Evolutionary conservation across 202 grass and related monocot genomes (phyloP).

Genomic region (Setaria italica): DNA sequence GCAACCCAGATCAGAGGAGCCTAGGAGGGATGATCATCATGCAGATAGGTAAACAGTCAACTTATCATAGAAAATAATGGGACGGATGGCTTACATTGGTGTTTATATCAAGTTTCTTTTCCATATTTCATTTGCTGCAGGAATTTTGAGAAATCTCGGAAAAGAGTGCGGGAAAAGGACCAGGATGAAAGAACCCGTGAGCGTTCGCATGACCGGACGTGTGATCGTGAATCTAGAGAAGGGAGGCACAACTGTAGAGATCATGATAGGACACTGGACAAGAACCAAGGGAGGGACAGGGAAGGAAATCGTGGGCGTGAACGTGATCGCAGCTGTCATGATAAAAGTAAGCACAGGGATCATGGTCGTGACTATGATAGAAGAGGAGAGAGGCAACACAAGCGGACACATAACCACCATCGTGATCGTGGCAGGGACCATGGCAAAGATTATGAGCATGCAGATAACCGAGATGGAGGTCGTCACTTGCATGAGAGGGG

Average conservation of each 20-base stretch:
- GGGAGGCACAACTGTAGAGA: constrained; percentile 57
- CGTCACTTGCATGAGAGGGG: constrained; percentile 48
- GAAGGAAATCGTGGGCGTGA: constrained; percentile 67
- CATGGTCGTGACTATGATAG: constrained; percentile 63
- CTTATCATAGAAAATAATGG: background rate
- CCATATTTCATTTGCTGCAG: constrained; percentile 18
- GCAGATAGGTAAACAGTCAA: constrained; percentile 51
- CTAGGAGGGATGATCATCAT: constrained; percentile 63
- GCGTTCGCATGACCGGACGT: constrained; percentile 50
- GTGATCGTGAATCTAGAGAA: constrained; percentile 66
- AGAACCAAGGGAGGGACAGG: constrained; percentile 45
- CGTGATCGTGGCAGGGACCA: constrained; percentile 64
- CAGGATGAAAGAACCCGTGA: constrained; percentile 58
- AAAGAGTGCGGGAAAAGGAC: constrained; percentile 58
- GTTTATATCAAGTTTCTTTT: constrained; percentile 22
- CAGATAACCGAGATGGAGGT: constrained; percentile 41
- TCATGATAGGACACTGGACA: constrained; percentile 52
- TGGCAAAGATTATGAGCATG: constrained; percentile 41
- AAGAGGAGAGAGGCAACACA: constrained; percentile 44
- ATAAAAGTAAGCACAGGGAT: constrained; percentile 60
- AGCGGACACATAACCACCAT: constrained; percentile 55
- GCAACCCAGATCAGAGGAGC: constrained; percentile 73
- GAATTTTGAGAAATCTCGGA: constrained; percentile 73
- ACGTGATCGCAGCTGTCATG: constrained; percentile 46
- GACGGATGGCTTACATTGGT: background rate